phyloP scores from a whole-genome alignment of 1,284 basidiomycete species.

The Moesziomyces sp. region DNA sequence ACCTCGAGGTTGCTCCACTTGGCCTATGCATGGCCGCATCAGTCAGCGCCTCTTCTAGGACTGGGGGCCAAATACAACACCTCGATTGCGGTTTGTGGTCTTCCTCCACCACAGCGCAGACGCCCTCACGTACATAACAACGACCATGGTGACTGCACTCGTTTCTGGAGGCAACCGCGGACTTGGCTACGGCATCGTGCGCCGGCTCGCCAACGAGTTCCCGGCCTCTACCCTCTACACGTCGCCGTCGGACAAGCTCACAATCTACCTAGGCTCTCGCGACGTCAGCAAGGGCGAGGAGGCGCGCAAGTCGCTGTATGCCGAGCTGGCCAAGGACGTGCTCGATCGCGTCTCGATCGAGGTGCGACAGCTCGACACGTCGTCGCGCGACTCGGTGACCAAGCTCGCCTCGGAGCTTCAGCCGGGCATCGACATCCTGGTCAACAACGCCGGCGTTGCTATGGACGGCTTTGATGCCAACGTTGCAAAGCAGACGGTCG shows the following conservation, averaged over 20 bases:
- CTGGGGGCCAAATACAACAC: not conserved
- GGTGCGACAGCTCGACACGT: conserved; percentile 40
- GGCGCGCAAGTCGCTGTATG: conserved; percentile 48
- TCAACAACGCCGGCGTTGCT: conserved; percentile 65
- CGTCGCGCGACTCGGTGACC: conserved; percentile 34
- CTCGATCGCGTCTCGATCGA: conserved; percentile 39
- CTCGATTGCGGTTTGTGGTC: not conserved
- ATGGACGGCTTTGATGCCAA: conserved; percentile 57
- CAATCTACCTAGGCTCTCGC: conserved; percentile 60
- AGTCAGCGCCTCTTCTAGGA: not conserved
- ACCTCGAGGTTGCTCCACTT: not conserved
- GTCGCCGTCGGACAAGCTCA: conserved; percentile 45
- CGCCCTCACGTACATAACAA: not conserved
- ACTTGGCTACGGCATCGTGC: conserved; percentile 56
- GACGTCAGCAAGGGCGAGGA: conserved; percentile 53
- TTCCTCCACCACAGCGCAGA: not conserved
- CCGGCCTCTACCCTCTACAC: conserved; percentile 35
- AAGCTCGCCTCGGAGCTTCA: conserved; percentile 41
- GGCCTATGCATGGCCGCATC: not conserved
- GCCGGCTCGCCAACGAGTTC: conserved; percentile 51
- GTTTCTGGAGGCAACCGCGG: conserved; percentile 50
- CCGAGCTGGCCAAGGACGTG: conserved; percentile 30
- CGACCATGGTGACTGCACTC: conserved; percentile 47
- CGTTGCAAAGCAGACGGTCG: conserved; percentile 60
- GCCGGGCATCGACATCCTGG: conserved; percentile 52